Conservation (phyloP, 352 stramenopile species). For the Pythium aphanidermatum region DNA sequence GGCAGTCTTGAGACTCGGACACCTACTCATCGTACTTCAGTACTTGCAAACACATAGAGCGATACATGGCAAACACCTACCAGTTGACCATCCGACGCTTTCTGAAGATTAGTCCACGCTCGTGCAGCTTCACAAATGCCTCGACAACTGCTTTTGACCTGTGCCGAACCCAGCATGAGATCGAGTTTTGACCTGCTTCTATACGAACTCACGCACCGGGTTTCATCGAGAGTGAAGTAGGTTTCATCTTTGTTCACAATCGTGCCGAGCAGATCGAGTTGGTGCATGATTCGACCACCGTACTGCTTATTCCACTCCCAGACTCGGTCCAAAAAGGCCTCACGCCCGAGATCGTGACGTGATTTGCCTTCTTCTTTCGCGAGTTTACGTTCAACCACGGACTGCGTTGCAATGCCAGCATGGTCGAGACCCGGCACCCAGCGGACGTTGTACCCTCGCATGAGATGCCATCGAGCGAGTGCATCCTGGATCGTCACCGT, state of each 20-base stretch:
- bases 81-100: slow-evolving; percentile 98
- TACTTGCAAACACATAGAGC: not conserved
- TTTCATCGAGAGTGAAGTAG: slow-evolving; percentile 98
- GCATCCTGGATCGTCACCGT: slow-evolving; percentile 97
- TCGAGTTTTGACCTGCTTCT: no score
- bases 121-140: slow-evolving; percentile 89
- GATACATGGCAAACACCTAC: slow-evolving; percentile 46
- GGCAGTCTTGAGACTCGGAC: slow-evolving; percentile 91
- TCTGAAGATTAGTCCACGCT: slow-evolving; percentile 96
- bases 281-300: slow-evolving; percentile 93
- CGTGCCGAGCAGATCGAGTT: slow-evolving; percentile 92
- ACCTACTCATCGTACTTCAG: slow-evolving; percentile 27
- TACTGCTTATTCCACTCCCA: slow-evolving; percentile 99
- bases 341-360: slow-evolving; percentile 94
- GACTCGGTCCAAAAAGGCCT: slow-evolving; percentile 95
- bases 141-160: slow-evolving; percentile 49
- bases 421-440: slow-evolving; percentile 98
- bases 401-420: slow-evolving; percentile 98
- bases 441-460: slow-evolving; percentile 95
- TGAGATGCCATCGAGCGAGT: slow-evolving; percentile 95
- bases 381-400: slow-evolving; percentile 98
- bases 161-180: not conserved
- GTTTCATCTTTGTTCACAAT: slow-evolving; percentile 96
- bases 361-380: slow-evolving; percentile 89
- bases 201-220: slow-evolving; percentile 82